phyloP scores from a whole-genome alignment of 106 monocot species.

The Platanthera guangdongensis region DNA sequence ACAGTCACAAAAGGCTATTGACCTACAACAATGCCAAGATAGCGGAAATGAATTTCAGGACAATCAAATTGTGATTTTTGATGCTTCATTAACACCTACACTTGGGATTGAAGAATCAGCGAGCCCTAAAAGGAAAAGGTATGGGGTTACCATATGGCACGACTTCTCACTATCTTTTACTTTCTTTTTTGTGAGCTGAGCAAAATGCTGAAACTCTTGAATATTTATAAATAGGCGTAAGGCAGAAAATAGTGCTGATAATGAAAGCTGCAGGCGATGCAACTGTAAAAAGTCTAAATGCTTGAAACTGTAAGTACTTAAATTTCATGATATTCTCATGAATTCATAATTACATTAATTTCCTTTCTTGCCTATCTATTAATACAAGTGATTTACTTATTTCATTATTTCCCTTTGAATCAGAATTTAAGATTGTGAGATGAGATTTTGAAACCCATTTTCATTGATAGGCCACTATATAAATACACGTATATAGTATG shows the following conservation, averaged over 20 bases:
- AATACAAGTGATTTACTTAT: background rate
- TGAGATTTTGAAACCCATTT: too few species aligned
- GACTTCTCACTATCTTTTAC: background rate
- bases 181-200: background rate
- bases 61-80: conserved; percentile 22
- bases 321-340: background rate
- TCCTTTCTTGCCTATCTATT: background rate
- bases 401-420: background rate
- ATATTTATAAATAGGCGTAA: conserved; percentile 43
- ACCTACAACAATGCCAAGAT: conserved; percentile 20
- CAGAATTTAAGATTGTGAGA: too few species aligned
- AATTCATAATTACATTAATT: background rate
- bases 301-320: conserved; percentile 79
- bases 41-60: conserved; percentile 21
- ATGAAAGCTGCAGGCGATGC: conserved; percentile 77
- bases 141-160: conserved; percentile 2
- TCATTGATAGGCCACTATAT: too few species aligned
- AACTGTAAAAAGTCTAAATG: conserved; percentile 99
- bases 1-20: conserved; percentile 10
- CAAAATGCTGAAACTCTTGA: background rate
- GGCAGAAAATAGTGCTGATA: conserved; percentile 51
- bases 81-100: conserved; percentile 20
- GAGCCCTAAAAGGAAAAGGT: conserved; percentile 80
- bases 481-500: too few species aligned
- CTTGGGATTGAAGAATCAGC: conserved; percentile 26